Base-by-base conservation (phyloP, 345 rosid genomes). In the Draba incana region DNA sequence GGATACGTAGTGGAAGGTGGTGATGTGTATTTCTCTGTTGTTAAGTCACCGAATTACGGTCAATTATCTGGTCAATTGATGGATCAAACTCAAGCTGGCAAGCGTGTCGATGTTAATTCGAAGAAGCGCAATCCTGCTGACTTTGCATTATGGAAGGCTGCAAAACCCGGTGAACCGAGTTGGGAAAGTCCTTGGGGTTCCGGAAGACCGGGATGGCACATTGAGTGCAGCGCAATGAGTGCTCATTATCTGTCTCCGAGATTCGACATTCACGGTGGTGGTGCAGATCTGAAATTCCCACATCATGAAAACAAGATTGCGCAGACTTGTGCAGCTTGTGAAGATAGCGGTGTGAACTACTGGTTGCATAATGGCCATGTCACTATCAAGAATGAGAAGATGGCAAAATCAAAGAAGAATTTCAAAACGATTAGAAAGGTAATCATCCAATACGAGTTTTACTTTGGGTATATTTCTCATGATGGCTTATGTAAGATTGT, bases 191-290 rank as follows among this genome's bases (percentile, higher is more conserved):
- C 87, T 0, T 89, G 98, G 98, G 96, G 92, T 72, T 84, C 31
- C 48, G 97, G 99, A 62, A 85, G 99, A 73, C 97, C 96, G 6
- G 99, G 97, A 41, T 91, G 99, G 97, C 97, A 94, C 73, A 94
- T 91, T 23, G 99, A 94, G 78, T 92, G 98, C 87, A 89, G 98
- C 75, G 96, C 98, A n/a, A 89, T 87, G 98, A 92, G 92, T 84
- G 89, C 83, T 16, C 83, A 77, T 62, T 86, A 85, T 79, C 82
- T 89, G 52, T 76, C 89, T 27, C 70, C 70, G 57, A 80, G 77
- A 65, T 92, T 92, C 71, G 98, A 87, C 67, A 87, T 90, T 62
- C 97, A 88, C 70, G 92, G 96, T 31, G 96, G 92, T 72, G 97
- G 96, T 74, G 84, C 83, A 37, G 92, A 88, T 82, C 79, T 84